Evolutionary conservation across 805 yeast species (phyloP).

Genomic region (Danielozyma ontarioensis): DNA sequence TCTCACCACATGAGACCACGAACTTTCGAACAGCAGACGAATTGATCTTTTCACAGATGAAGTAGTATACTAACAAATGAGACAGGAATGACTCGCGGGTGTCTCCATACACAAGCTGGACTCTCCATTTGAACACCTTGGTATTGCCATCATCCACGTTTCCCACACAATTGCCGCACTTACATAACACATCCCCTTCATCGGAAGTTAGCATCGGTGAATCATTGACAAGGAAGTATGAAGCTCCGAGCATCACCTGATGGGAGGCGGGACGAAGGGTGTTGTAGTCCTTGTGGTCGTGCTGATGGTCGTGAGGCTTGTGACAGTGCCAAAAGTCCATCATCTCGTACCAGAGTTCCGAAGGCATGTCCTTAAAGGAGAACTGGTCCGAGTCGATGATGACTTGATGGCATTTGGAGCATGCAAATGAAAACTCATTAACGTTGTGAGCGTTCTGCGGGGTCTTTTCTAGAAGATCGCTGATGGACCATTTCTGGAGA

Average conservation of each 20-base stretch:
- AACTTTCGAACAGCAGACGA: constrained; percentile 33
- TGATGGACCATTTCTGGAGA: constrained; percentile 36
- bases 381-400: constrained; percentile 27
- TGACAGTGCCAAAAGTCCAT: constrained; percentile 99
- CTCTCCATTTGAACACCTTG: constrained; percentile 16
- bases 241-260: background rate
- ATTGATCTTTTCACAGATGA: constrained; percentile 33
- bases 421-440: constrained; percentile 25
- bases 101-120: constrained; percentile 1
- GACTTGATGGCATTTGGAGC: constrained; percentile 21
- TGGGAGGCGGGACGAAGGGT: background rate
- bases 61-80: constrained; percentile 14
- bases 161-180: background rate
- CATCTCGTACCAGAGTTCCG: constrained; percentile 89
- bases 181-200: background rate
- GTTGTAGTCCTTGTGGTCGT: constrained; percentile 17
- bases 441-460: constrained; percentile 16
- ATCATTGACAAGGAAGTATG: background rate
- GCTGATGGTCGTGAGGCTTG: constrained; percentile 46
- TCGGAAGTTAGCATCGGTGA: too few relatives aligned
- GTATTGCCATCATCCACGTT: background rate
- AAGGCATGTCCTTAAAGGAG: constrained; percentile 65
- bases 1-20: constrained; percentile 7
- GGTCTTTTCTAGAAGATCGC: constrained; percentile 31
- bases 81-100: constrained; percentile 13